These are phyloP conservation scores for Poteriospumella lacustris DNA, from an alignment of 108 stramenopile genomes.

Conservation along the genomic window DNA sequence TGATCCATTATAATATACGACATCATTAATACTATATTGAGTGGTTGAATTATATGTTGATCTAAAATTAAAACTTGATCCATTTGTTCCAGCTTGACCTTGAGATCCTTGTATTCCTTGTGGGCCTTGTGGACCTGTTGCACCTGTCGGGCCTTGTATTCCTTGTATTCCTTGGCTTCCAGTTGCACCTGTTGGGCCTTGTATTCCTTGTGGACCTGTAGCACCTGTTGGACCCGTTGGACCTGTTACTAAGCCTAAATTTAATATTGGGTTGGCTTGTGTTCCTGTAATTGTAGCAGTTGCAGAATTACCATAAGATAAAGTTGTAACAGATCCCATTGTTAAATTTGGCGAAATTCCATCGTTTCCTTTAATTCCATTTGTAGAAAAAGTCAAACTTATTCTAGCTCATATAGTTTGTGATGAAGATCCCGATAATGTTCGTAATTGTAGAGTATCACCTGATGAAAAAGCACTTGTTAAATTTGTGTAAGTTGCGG, in stretches of 20 bases:
- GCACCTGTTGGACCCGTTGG: too few species aligned
- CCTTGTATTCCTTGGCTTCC: too few species aligned
- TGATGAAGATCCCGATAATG: not conserved
- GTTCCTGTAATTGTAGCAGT: not conserved
- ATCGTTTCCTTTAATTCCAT: not conserved
- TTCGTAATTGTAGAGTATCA: not conserved
- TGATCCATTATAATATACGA: too few species aligned
- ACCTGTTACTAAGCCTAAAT: not conserved
- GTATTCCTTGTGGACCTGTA: too few species aligned
- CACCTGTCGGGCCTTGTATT: too few species aligned
- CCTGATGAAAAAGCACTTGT: not conserved
- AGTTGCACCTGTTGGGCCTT: too few species aligned
- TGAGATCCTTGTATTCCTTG: too few species aligned
- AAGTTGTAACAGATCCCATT: not conserved
- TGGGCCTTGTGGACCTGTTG: too few species aligned
- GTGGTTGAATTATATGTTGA: too few species aligned
- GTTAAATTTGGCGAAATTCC: conserved; percentile 3
- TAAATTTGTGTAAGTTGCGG: not conserved
- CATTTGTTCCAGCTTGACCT: too few species aligned
- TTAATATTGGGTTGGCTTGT: not conserved
- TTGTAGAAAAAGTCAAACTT: not conserved
- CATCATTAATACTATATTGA: too few species aligned
- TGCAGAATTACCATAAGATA: not conserved
- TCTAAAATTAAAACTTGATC: too few species aligned
- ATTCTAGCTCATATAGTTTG: not conserved